Conservation (phyloP, 345 rosid genomes). For the Lepidium sativum region DNA sequence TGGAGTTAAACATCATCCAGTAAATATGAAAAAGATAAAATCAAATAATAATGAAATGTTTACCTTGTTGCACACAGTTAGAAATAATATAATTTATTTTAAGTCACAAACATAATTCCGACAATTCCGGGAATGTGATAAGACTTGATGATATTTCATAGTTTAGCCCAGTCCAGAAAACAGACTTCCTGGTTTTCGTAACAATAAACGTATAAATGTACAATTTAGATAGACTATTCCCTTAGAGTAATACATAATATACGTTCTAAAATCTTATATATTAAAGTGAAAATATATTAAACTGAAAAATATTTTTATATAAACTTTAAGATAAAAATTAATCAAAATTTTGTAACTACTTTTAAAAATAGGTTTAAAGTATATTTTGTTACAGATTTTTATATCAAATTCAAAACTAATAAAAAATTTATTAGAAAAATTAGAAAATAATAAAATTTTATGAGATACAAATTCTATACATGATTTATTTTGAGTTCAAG, state of each 20-base stretch:
- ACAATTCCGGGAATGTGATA: slow-evolving; percentile 16
- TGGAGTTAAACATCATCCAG: not conserved
- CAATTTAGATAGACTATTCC: not conserved
- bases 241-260: no score
- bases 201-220: not conserved
- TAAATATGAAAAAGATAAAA: not conserved
- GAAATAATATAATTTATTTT: not conserved
- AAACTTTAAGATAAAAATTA: no score
- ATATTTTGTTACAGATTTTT: no score
- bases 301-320: no score
- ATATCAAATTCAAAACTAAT: no score
- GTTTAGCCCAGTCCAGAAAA: slow-evolving; percentile 2
- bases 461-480: no score
- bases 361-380: no score
- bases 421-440: no score
- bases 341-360: no score
- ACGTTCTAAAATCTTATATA: not conserved
- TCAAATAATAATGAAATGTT: not conserved
- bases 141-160: not conserved
- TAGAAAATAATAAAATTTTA: no score
- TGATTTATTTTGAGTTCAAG: no score
- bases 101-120: slow-evolving; percentile 8
- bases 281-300: no score
- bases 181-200: slow-evolving; percentile 8
- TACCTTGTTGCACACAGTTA: not conserved